These are phyloP conservation scores for Hymenoscyphus fructigenus DNA, from an alignment of 2,329 filamentous ascomycete genomes.

Conservation along the genomic window DNA sequence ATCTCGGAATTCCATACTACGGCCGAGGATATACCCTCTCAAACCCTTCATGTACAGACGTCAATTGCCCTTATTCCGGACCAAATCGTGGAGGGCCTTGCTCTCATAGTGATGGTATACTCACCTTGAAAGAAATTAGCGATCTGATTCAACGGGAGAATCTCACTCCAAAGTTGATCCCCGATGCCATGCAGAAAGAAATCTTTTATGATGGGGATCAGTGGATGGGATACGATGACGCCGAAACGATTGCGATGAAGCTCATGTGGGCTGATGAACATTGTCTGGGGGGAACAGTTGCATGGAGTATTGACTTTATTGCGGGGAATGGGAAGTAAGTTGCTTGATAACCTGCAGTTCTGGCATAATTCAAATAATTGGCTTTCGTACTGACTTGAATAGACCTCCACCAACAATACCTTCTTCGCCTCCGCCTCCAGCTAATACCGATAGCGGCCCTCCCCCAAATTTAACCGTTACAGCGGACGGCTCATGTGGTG, in stretches of 20 bases:
- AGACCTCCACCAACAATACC: conserved; percentile 11
- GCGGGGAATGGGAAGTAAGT: conserved; percentile 25
- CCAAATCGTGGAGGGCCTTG: conserved; percentile 33
- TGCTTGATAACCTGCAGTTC: not conserved
- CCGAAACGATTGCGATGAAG: conserved; percentile 39
- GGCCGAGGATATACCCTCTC: conserved; percentile 44
- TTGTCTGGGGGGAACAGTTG: conserved; percentile 34
- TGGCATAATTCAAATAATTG: not conserved
- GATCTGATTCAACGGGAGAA: conserved; percentile 29
- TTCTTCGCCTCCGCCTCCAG: conserved; percentile 4
- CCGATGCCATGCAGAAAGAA: conserved; percentile 27
- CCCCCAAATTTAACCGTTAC: conserved; percentile 6
- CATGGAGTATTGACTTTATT: conserved; percentile 34
- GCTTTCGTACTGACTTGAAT: conserved; percentile 1
- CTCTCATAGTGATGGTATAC: conserved; percentile 34
- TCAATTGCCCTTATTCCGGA: conserved; percentile 31
- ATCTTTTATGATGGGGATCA: conserved; percentile 38
- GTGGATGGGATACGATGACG: conserved; percentile 45
- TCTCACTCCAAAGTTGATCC: conserved; percentile 28
- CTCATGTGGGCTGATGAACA: conserved; percentile 27
- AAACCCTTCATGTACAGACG: conserved; percentile 25
- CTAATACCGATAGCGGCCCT: not conserved
- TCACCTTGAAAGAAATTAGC: conserved; percentile 37
- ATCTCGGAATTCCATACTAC: conserved; percentile 49
- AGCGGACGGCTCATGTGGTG: conserved; percentile 19